Percentiles rank a stretch among this genome's conserved stretches.
phyloP scores from a whole-genome alignment of 1,139 yeast species.

The Hyphopichia buzzinii region DNA sequence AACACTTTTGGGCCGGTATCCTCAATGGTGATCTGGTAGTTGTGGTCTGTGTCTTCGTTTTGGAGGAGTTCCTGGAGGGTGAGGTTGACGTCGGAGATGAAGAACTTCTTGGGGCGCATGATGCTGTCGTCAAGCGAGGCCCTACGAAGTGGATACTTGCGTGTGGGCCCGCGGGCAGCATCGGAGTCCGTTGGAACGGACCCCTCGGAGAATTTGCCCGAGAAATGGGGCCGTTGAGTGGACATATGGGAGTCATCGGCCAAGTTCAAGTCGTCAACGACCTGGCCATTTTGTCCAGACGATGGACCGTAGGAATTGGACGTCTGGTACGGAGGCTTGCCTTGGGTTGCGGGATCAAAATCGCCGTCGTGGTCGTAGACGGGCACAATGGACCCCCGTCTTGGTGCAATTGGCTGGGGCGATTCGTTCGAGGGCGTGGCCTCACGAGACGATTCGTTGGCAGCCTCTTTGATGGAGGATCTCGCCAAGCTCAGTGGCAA shows the following conservation, averaged over 20 bases:
- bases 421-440: conserved; percentile 1
- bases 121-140: conserved; percentile 65
- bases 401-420: conserved; percentile 6
- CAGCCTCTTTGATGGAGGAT: not conserved
- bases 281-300: not conserved
- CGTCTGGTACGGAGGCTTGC: no score
- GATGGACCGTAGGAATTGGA: no score
- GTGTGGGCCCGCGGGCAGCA: no score
- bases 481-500: not conserved
- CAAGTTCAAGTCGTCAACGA: not conserved
- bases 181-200: no score
- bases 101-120: conserved; percentile 51
- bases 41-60: conserved; percentile 83
- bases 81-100: conserved; percentile 70
- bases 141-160: conserved; percentile 41
- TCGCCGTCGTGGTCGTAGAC: conserved; percentile 29
- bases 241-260: not conserved
- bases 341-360: no score
- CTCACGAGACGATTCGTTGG: conserved; percentile 3
- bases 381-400: conserved; percentile 36
- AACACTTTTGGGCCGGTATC: conserved; percentile 92
- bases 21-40: conserved; percentile 87
- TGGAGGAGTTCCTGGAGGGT: conserved; percentile 69
- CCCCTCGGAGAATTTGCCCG: no score
- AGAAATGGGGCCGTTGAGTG: no score